Conservation (phyloP, 768 basidiomycete species). For the Pleurotus giganteus region DNA sequence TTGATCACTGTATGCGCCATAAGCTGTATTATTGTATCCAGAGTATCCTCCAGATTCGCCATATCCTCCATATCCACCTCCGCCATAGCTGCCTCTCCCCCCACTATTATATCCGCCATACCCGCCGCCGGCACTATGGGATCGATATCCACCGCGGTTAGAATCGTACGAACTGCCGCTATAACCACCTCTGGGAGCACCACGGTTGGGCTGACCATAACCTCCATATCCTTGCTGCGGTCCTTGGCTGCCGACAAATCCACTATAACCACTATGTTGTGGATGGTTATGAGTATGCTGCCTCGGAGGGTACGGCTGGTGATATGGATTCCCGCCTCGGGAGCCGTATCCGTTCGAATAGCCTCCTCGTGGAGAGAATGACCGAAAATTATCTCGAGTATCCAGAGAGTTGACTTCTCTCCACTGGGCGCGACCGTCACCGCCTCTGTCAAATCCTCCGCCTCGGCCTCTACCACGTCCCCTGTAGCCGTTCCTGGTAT, state of each 20-base stretch:
- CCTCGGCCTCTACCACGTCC: constrained; percentile 48
- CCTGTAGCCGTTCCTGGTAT: constrained; percentile 53
- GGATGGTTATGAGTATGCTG: constrained; percentile 28
- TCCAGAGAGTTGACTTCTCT: constrained; percentile 17
- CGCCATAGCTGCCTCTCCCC: constrained; percentile 21
- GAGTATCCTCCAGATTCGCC: constrained; percentile 33
- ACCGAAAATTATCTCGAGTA: constrained; percentile 21
- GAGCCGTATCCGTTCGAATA: constrained; percentile 26
- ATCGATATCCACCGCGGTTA: constrained; percentile 24
- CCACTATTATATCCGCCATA: constrained; percentile 32
- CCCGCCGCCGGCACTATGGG: constrained; percentile 30
- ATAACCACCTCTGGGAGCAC: constrained; percentile 24
- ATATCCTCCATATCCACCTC: constrained; percentile 27
- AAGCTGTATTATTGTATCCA: constrained; percentile 17
- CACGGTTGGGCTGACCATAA: constrained; percentile 21
- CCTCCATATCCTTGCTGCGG: constrained; percentile 17
- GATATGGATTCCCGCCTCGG: constrained; percentile 19
- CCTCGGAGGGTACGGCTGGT: constrained; percentile 34
- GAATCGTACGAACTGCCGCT: too few relatives aligned
- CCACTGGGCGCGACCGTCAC: constrained; percentile 35
- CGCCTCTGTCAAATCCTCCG: constrained; percentile 38
- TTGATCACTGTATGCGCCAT: constrained; percentile 30
- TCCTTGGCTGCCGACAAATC: constrained; percentile 21
- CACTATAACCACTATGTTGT: constrained; percentile 30
- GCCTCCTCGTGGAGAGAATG: constrained; percentile 28